A percentile compares a stretch with the other conserved stretches of the same genome.
phyloP scores from a whole-genome alignment of 2,329 filamentous ascomycete species.

The Botrytis porri region DNA sequence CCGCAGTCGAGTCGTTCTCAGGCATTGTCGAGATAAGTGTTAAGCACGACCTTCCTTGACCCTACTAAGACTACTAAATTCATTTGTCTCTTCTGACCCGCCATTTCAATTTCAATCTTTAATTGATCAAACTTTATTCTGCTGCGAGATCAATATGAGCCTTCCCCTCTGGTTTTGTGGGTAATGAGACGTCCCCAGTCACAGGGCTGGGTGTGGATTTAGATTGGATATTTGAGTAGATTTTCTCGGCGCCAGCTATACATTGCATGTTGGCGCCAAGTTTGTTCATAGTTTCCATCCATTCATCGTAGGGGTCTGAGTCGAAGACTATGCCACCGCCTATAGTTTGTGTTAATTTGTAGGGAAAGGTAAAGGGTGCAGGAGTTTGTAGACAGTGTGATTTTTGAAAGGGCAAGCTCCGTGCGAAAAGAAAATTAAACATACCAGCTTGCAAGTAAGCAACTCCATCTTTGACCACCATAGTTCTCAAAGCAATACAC shows the following conservation, averaged over 20 bases:
- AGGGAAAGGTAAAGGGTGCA: background rate
- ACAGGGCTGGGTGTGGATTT: slow-evolving; percentile 9
- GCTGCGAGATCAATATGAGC: slow-evolving; percentile 31
- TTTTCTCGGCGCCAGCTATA: slow-evolving; percentile 78
- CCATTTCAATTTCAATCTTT: background rate
- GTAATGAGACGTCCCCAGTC: slow-evolving; percentile 1
- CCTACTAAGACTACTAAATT: background rate
- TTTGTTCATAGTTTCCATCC: slow-evolving; percentile 97
- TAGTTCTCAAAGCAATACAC: slow-evolving; percentile 71
- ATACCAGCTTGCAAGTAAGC: slow-evolving; percentile 82
- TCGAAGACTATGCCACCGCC: slow-evolving; percentile 92
- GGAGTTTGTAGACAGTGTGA: no score
- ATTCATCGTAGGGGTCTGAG: slow-evolving; percentile 87
- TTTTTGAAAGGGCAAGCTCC: background rate
- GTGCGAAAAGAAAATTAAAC: slow-evolving; percentile 28
- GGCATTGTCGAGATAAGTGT: background rate
- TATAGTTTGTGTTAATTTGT: slow-evolving; percentile 32
- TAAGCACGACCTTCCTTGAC: background rate
- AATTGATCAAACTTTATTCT: slow-evolving; percentile 15
- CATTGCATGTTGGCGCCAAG: slow-evolving; percentile 84
- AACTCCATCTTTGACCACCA: slow-evolving; percentile 87
- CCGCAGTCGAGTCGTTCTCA: background rate
- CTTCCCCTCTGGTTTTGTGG: slow-evolving; percentile 15
- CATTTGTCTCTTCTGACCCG: background rate
- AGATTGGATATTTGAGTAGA: slow-evolving; percentile 28